These are phyloP conservation scores for Phytophthora rubi DNA, from an alignment of 352 stramenopile species.

Conservation along the genomic window DNA sequence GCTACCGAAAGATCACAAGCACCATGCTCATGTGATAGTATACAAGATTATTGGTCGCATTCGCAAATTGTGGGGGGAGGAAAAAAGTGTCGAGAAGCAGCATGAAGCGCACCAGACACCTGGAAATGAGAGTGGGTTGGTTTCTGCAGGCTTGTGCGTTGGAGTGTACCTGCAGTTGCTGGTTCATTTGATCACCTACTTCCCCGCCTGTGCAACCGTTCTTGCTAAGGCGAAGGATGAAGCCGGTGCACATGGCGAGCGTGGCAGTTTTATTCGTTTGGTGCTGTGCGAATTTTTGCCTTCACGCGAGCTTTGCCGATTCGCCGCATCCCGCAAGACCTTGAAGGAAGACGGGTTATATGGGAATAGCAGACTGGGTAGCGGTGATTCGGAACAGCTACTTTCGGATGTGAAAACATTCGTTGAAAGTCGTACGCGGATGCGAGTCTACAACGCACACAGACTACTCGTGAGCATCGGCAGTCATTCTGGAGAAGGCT, in stretches of 20 bases:
- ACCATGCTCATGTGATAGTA: constrained; percentile 64
- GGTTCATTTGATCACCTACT: constrained; percentile 75
- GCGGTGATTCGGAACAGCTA: constrained; percentile 40
- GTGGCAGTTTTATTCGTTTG: constrained; percentile 57
- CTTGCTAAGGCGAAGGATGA: constrained; percentile 64
- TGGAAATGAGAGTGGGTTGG: constrained; percentile 15
- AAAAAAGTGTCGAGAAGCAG: constrained; percentile 48
- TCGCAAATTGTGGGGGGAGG: constrained; percentile 51
- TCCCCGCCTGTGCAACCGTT: constrained; percentile 70
- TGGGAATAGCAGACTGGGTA: constrained; percentile 38
- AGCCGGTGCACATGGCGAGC: constrained; percentile 24
- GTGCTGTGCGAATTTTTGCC: constrained; percentile 76
- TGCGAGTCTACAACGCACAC: constrained; percentile 73
- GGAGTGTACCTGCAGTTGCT: constrained; percentile 76
- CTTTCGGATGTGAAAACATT: constrained; percentile 42
- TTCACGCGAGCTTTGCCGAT: constrained; percentile 73
- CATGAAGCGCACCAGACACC: constrained; percentile 5
- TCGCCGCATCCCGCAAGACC: constrained; percentile 56
- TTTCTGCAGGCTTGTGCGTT: constrained; percentile 48
- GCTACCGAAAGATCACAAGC: constrained; percentile 71
- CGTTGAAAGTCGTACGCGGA: constrained; percentile 50
- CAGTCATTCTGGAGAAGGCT: constrained; percentile 76
- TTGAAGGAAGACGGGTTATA: constrained; percentile 65
- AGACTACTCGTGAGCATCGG: constrained; percentile 71
- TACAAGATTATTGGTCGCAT: constrained; percentile 75